Conservation (phyloP, 2,329 filamentous ascomycete species). For the Tolypocladium sp. region DNA sequence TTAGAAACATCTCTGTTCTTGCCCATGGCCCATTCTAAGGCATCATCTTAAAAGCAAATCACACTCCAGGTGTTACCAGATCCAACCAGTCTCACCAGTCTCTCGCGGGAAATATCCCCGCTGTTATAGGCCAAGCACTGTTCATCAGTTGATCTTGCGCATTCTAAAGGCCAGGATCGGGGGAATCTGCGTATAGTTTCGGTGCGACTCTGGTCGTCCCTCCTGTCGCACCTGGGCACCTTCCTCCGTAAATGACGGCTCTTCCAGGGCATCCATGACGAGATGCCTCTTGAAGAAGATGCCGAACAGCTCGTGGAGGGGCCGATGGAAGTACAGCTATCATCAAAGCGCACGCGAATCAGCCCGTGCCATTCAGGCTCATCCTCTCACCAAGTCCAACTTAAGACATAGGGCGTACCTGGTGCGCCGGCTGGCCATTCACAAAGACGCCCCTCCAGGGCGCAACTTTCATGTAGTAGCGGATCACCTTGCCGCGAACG, state of each 20-base stretch:
- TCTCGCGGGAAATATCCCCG: background rate
- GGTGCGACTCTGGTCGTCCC: slow-evolving; percentile 20
- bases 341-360: background rate
- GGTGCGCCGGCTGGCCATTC: slow-evolving; percentile 19
- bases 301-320: slow-evolving; percentile 32
- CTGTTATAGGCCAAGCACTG: too few relatives aligned
- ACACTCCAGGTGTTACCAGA: background rate
- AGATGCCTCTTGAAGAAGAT: slow-evolving; percentile 32
- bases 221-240: slow-evolving; percentile 14
- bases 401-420: slow-evolving; percentile 16
- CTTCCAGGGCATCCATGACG: slow-evolving; percentile 35
- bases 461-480: slow-evolving; percentile 30
- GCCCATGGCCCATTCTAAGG: too few relatives aligned
- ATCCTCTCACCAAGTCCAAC: background rate
- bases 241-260: slow-evolving; percentile 32
- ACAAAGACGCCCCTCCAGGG: slow-evolving; percentile 27
- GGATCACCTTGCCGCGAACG: slow-evolving; percentile 25
- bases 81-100: background rate
- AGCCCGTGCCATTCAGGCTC: background rate
- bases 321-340: slow-evolving; percentile 33
- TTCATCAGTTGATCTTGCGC: background rate
- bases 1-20: too few relatives aligned
- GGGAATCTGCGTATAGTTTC: slow-evolving; percentile 30
- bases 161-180: slow-evolving; percentile 15
- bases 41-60: too few relatives aligned